Percentiles rank a stretch among this genome's conserved stretches.
phyloP scores from a whole-genome alignment of 495 filamentous ascomycete species.

The Podospora anserina region DNA sequence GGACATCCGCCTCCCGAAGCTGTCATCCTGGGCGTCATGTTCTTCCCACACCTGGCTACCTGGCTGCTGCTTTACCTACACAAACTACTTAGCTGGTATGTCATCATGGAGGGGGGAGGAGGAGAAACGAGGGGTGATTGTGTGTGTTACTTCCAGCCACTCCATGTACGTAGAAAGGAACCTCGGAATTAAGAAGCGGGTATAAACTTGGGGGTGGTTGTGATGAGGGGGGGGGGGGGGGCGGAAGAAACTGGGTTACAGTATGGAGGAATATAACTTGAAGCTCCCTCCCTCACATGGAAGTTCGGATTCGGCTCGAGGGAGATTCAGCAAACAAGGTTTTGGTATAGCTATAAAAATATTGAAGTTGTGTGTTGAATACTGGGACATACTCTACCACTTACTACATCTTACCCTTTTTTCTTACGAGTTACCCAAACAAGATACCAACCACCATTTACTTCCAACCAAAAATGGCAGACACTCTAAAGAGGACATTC shows the following conservation, averaged over 20 bases:
- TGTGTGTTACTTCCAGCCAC: neutral
- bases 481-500: conserved; percentile 34
- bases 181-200: conserved; percentile 1
- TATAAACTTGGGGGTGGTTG: neutral
- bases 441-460: neutral
- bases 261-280: neutral
- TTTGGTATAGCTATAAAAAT: neutral
- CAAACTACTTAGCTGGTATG: neutral
- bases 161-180: neutral
- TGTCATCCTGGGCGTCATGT: neutral
- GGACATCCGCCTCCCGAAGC: neutral
- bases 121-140: neutral
- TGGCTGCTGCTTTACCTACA: neutral
- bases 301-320: neutral
- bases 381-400: neutral
- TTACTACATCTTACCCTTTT: too few species aligned
- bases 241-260: neutral
- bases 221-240: neutral
- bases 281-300: neutral
- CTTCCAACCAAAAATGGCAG: conserved; percentile 16
- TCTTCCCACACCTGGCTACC: neutral
- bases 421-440: neutral
- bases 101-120: neutral
- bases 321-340: neutral
- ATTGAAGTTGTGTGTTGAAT: neutral